Base-by-base conservation (phyloP, 129 eudicot genomes). In the Arctium lappa region DNA sequence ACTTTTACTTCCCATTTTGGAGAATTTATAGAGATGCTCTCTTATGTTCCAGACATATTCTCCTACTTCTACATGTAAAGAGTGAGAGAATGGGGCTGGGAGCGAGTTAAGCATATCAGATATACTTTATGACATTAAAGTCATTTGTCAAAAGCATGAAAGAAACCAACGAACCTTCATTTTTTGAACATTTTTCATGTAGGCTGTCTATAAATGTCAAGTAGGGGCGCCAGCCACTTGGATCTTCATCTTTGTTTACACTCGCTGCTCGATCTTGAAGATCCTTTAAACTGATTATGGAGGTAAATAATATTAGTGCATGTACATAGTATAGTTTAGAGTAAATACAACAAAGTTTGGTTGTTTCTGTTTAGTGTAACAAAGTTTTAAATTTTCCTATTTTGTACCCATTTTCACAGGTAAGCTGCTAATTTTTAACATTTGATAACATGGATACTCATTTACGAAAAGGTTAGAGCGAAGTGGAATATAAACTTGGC, bases 201-300 rank as follows among this genome's bases (percentile, higher is more conserved):
- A 96, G 89, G 86, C 82, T 76, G 27, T 89, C 93, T 29, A 90
- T 81, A 90, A 96, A 93, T 40, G 78, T 78, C 82, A 76, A 80
- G 80, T 90, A 96, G 40, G 98, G 94, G 53, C 97, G 95, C 99
- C 99, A 96, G 22, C 99, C 95, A 89, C 99, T 96, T 68, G 99
- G 99, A 90, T 96, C 89, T 81, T 86, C 88, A 70, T 91, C 98
- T 8, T 86, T 96, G 87, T 90, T 91, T 76, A 88, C 89, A 86
- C 89, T 84, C 75, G 85, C 90, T 6, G 95, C 89, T 74, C 87
- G 86, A 63, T 87, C 84, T 86, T 93, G 91, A 79, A 92, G 91
- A 78, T 84, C 78, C 82, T 82, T 93, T 84, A 96, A 79, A 48
- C 98, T 96, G 83, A 48, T 37, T 70, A 53, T 6, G 83, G 31